Conservation (phyloP, 805 yeast genomes). For the Starmerella floricola region DNA sequence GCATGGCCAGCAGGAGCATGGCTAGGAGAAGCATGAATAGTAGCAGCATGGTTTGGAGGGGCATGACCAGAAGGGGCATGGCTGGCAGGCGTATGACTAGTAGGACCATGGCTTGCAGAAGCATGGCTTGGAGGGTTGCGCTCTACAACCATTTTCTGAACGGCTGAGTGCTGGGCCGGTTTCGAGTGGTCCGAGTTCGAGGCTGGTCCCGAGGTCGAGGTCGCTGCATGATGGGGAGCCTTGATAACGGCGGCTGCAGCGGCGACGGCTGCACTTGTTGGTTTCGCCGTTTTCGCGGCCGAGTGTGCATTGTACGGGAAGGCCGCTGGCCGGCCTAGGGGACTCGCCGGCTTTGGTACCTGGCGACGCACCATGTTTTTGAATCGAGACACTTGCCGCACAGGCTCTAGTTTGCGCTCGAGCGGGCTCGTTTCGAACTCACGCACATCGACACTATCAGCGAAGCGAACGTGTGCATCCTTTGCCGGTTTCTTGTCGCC, state of each 20-base stretch:
- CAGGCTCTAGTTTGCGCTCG: slow-evolving; percentile 17
- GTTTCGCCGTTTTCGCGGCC: neutral
- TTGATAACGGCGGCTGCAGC: slow-evolving; percentile 7
- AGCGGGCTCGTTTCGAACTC: slow-evolving; percentile 22
- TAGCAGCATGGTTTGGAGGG: too few relatives aligned
- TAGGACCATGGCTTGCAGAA: too few relatives aligned
- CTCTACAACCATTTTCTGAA: too few relatives aligned
- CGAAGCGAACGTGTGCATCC: slow-evolving; percentile 18
- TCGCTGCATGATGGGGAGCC: neutral
- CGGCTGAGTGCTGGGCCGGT: too few relatives aligned
- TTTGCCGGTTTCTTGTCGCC: slow-evolving; percentile 1
- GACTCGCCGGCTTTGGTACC: neutral
- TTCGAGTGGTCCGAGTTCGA: too few relatives aligned
- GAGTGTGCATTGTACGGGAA: slow-evolving; percentile 9
- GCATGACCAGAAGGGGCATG: too few relatives aligned
- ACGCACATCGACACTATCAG: slow-evolving; percentile 20
- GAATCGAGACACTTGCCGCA: slow-evolving; percentile 26
- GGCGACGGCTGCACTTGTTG: slow-evolving; percentile 13
- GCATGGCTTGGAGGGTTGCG: too few relatives aligned
- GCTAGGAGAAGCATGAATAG: too few relatives aligned
- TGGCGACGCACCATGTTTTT: slow-evolving; percentile 16
- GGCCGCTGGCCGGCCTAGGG: neutral
- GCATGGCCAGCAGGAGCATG: too few relatives aligned
- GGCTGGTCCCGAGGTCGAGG: neutral
- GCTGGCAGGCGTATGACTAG: too few relatives aligned